Percentiles rank a stretch among this genome's conserved stretches.
phyloP scores from a whole-genome alignment of 768 basidiomycete genomes.

The Mycena polygramma region DNA sequence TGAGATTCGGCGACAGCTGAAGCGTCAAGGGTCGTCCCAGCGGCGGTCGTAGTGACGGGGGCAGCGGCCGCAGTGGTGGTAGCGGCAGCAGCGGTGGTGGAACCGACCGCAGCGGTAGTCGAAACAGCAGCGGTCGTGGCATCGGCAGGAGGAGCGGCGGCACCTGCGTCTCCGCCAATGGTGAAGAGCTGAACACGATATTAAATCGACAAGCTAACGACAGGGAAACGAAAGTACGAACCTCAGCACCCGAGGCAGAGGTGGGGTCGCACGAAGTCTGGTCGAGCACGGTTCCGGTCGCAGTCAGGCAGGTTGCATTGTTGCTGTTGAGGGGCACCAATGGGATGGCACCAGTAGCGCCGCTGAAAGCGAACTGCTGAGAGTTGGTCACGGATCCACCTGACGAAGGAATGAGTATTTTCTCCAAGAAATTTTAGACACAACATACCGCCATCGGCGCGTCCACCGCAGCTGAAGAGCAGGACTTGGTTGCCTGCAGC shows the following conservation, averaged over 20 bases:
- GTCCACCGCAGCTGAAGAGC: slow-evolving; percentile 43
- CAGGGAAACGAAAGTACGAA: neutral
- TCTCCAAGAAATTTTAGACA: neutral
- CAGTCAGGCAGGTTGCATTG: neutral
- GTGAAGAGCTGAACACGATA: neutral
- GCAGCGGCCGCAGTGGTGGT: neutral
- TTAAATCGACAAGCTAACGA: neutral
- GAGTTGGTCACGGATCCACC: slow-evolving; percentile 38
- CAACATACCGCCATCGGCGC: slow-evolving; percentile 38
- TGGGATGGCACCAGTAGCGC: neutral
- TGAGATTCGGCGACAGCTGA: slow-evolving; percentile 38
- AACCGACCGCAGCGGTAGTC: neutral
- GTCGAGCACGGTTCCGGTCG: slow-evolving; percentile 24
- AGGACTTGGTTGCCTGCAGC: slow-evolving; percentile 40
- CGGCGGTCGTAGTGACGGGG: slow-evolving; percentile 4
- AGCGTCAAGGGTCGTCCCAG: slow-evolving; percentile 25
- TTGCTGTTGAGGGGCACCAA: neutral
- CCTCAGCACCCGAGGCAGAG: neutral
- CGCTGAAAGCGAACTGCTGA: slow-evolving; percentile 27
- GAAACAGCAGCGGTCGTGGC: neutral
- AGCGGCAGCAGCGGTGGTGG: slow-evolving; percentile 3
- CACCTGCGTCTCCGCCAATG: neutral
- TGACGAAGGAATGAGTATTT: neutral
- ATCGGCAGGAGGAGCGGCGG: neutral
- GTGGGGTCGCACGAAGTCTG: neutral